Evolutionary conservation across 441 rosid genomes (phyloP).

Genomic region (Metrosideros polymorpha): DNA sequence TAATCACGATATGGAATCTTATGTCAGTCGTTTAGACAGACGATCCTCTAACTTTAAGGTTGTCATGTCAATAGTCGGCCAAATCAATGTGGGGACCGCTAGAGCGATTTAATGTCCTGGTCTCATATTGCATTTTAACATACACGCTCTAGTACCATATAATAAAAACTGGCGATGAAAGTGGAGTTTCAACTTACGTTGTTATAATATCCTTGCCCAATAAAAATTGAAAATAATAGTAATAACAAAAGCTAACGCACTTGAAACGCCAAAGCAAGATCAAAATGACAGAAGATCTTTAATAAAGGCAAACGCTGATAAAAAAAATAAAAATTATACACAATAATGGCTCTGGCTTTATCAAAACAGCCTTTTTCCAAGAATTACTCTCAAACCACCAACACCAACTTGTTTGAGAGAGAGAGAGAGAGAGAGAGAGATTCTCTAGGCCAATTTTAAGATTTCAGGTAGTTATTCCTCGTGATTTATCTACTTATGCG

Average conservation of each 20-base stretch:
- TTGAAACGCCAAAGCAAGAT: neutral
- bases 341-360: neutral
- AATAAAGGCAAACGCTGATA: neutral
- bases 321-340: neutral
- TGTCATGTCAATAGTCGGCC: neutral
- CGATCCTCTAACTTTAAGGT: neutral
- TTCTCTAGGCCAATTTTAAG: neutral
- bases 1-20: neutral
- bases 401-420: neutral
- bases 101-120: neutral
- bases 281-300: neutral
- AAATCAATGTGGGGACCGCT: neutral
- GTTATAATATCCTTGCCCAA: neutral
- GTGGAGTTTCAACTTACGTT: neutral
- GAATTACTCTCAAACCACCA: neutral
- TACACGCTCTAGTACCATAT: neutral
- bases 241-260: neutral
- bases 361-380: neutral
- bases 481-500: slow-evolving; percentile 7
- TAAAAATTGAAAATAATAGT: neutral
- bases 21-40: neutral
- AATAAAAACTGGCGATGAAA: neutral
- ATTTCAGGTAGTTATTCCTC: slow-evolving; percentile 7
- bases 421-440: neutral
- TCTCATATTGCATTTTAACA: neutral